Base-by-base conservation (phyloP, 352 stramenopile genomes). In the Aphanomyces astaci region DNA sequence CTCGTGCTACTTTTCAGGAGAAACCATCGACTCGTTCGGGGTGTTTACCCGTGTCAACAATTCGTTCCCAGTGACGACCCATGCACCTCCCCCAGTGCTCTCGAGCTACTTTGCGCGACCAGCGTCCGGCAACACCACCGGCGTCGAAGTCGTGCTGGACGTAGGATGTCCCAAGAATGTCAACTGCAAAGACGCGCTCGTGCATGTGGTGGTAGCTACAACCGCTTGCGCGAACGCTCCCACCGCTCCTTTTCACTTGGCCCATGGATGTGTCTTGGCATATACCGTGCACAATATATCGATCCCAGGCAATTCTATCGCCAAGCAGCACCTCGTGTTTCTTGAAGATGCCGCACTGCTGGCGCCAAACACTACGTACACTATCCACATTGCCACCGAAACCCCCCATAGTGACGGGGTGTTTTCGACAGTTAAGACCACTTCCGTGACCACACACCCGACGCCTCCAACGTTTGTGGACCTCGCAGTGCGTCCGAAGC, bases 1-100 rank as follows among this genome's bases (percentile, higher is more conserved):
- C 70, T 74, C 77, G 31, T 73, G 89, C 28, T 94, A 87, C 67
- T 88, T 92, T 33, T 79, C 82, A 1, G 89, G 89, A 54, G 86
- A 94, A 52, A 90, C 83, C 1, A 78, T 76, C 22, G 46, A 56
- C 10, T 91, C 84, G 39, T 71, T 81, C 40, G 84, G 86, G 3
- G 79, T 94, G 0, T 91, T 90, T 63, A 88, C 86, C 0, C 64
- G 56, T 5, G 72, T 90, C 1, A 94, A 79, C 55, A 71, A 78
- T 22, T 75, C 71, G 0, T 82, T 91, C 40, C 72, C 77, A 39
- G 79, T 89, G 4, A 74, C 36, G 9, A 94, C 83, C 0, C 72
- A 81, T 45, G 86, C 87, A 33, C 30, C 11, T 0, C 72, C 86
- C n/a, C 84, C 86, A 36, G 57, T 62, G 3, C 64, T 94, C 9